A percentile compares a stretch with the other conserved stretches of the same genome.
Conservation (phyloP, 148 eudicot genomes). For the Amaranthus cruentus region DNA sequence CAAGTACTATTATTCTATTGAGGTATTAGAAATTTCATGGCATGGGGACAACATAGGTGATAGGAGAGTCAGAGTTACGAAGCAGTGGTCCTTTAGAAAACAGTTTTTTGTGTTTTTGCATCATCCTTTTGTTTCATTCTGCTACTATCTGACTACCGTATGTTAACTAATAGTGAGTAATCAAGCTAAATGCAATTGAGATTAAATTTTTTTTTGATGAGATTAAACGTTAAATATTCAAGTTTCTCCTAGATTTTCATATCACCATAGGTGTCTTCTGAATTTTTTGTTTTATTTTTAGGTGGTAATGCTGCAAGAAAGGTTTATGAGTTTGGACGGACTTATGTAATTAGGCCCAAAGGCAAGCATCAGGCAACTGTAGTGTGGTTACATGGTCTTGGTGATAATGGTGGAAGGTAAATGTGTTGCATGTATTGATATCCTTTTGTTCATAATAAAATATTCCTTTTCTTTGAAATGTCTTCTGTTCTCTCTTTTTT, state of each 20-base stretch:
- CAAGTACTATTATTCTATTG: no score
- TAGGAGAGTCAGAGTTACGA: neutral
- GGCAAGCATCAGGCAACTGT: slow-evolving; percentile 93
- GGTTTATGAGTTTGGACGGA: slow-evolving; percentile 74
- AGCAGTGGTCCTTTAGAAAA: neutral
- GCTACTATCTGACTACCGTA: no score
- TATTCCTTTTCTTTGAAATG: neutral
- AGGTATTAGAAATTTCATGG: no score
- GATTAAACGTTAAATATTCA: neutral
- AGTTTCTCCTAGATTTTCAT: neutral
- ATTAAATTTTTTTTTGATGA: neutral
- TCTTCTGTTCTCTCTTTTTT: neutral
- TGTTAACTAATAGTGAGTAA: no score
- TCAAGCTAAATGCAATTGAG: neutral
- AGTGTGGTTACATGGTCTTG: slow-evolving; percentile 97
- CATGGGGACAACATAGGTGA: neutral
- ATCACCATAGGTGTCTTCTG: slow-evolving; percentile 3
- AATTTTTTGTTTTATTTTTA: slow-evolving; percentile 26
- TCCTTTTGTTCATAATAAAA: neutral
- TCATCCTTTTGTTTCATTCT: neutral
- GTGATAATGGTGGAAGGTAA: slow-evolving; percentile 92
- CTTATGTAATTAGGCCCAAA: slow-evolving; percentile 85
- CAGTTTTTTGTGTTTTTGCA: neutral
- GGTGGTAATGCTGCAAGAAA: slow-evolving; percentile 62
- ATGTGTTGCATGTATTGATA: neutral